These are phyloP conservation scores for Candida schatavii DNA, from an alignment of 805 yeast genomes.

Conservation along the genomic window DNA sequence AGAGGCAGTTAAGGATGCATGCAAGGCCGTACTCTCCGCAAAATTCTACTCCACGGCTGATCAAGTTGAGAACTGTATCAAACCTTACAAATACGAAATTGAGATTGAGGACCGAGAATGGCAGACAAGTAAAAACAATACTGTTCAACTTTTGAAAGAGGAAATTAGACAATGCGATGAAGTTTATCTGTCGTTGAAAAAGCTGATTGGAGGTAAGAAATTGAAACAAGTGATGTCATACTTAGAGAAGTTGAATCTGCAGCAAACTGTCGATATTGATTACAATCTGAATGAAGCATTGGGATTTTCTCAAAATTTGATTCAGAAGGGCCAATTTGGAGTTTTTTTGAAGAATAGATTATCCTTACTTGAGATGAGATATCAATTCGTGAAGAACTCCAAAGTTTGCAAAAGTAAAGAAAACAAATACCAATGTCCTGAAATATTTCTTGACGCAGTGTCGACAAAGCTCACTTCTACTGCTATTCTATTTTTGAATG, in stretches of 20 bases:
- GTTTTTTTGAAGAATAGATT: slow-evolving; percentile 73
- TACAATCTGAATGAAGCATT: slow-evolving; percentile 62
- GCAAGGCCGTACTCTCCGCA: slow-evolving; percentile 69
- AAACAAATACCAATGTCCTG: slow-evolving; percentile 90
- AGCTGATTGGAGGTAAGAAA: slow-evolving; percentile 79
- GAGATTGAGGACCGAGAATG: slow-evolving; percentile 96
- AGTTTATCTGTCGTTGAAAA: slow-evolving; percentile 56
- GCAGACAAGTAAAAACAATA: slow-evolving; percentile 75
- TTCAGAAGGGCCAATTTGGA: slow-evolving; percentile 82
- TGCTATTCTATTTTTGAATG: slow-evolving; percentile 88
- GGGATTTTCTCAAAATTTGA: slow-evolving; percentile 76
- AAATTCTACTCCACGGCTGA: slow-evolving; percentile 92
- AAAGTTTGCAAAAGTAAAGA: slow-evolving; percentile 74
- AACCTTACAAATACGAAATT: slow-evolving; percentile 95
- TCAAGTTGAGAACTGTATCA: slow-evolving; percentile 97
- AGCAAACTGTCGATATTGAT: slow-evolving; percentile 31
- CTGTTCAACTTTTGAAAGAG: slow-evolving; percentile 70
- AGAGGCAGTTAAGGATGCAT: slow-evolving; percentile 80
- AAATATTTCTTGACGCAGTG: slow-evolving; percentile 86
- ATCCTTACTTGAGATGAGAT: slow-evolving; percentile 66
- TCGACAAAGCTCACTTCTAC: slow-evolving; percentile 90
- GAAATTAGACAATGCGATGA: slow-evolving; percentile 80
- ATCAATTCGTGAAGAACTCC: slow-evolving; percentile 66
- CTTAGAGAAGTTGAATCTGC: slow-evolving; percentile 48
- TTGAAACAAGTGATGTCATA: slow-evolving; percentile 79